Evolutionary conservation across 495 filamentous ascomycete genomes (phyloP), one percentile per base, ranked within the genome.

Genomic region (Stereocaulon alpinum): DNA sequence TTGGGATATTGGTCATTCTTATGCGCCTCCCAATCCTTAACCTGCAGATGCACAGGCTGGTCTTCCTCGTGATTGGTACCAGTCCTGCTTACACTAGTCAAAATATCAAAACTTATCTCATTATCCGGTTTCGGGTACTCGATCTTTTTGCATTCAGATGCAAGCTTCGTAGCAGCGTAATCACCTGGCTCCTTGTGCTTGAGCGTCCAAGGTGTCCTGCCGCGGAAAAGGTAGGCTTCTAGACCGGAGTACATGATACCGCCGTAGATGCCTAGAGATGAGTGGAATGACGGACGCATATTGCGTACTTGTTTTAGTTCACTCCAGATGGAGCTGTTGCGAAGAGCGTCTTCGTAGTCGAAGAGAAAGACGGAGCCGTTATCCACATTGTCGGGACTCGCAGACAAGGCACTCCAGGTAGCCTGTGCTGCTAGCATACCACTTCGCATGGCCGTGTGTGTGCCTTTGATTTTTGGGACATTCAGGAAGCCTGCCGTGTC

Each of bases 41-140:
- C 94, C 73, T 92, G 87, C 64, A 99, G 74, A 69, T 99, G 93
- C 49, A 94, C 89, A 0, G 93, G 93, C 74, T 99, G 91, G 72
- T 99, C 93, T 72, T 99, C 93, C 72, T 97, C 94, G 70, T 99
- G 93, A 72, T 97, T 99, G 42, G 93, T 99, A 2, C 93, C 94
- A 2, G 92, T 97, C 51, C 94, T 81, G 61, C 83, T 91, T 6
- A 99, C 93, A 63, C 83, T 89, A 4, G 93, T 99, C 67, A 99
- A 69, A 58, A 99, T 95, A 67, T 99, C 93, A 66, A 99, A 99
- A 54, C 81, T 86, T 68, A 97, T 83, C 73, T 93, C 84, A 32
- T 89, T 89, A 69, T 99, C 93, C 0, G 93, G 92, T 73, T 97
- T 99, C 55, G 88, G 88, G 66, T 99, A 99, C 17, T 61, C 59